Evolutionary conservation across 331 rosid genomes (phyloP).

Genomic region (Quercus phellos): DNA sequence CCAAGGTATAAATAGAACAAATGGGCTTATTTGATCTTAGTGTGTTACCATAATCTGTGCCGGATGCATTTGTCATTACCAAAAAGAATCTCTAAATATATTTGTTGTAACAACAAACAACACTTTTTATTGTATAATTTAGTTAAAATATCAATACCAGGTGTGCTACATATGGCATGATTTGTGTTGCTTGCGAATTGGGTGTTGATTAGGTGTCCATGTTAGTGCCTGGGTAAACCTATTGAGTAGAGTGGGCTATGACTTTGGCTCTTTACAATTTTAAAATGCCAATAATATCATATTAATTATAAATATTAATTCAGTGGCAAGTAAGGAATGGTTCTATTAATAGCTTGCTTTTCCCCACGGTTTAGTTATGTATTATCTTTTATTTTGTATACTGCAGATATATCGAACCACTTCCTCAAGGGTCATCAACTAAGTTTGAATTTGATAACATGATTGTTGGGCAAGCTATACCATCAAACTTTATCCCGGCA

Average conservation of each 20-base stretch:
- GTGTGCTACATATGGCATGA: neutral
- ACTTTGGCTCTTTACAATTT: neutral
- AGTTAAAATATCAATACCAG: neutral
- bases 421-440: conserved; percentile 45
- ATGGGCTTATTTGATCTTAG: neutral
- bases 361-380: no score
- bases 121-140: neutral
- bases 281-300: neutral
- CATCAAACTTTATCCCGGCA: conserved; percentile 88
- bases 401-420: conserved; percentile 68
- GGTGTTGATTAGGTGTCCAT: neutral
- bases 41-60: neutral
- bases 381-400: no score
- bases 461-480: conserved; percentile 94
- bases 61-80: no score
- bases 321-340: neutral
- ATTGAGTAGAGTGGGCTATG: neutral
- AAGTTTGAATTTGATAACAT: conserved; percentile 93
- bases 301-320: neutral
- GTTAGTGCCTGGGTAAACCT: neutral
- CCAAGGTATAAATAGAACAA: neutral
- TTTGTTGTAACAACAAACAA: neutral
- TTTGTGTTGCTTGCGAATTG: neutral
- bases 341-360: neutral
- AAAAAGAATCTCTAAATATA: neutral